A percentile compares a stretch with the other conserved stretches of the same genome.
Conservation (phyloP, 352 stramenopile species). For the Thraustochytrium sp. region DNA sequence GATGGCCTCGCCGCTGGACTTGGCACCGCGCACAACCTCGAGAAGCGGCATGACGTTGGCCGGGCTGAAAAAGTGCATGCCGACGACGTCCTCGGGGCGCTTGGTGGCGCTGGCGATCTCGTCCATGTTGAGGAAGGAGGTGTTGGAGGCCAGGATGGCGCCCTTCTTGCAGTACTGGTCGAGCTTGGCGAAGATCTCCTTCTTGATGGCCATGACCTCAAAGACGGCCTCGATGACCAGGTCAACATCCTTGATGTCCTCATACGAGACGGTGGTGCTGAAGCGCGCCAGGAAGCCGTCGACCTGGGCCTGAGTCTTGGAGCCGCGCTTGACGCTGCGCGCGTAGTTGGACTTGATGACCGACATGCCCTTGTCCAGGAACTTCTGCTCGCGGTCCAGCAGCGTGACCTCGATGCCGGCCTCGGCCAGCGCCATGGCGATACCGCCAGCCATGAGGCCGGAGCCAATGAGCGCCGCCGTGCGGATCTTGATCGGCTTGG, state of each 20-base stretch:
- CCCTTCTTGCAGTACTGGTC: slow-evolving; percentile 22
- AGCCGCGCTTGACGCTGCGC: slow-evolving; percentile 58
- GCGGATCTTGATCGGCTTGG: slow-evolving; percentile 74
- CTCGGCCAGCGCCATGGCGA: slow-evolving; percentile 87
- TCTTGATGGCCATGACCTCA: slow-evolving; percentile 92
- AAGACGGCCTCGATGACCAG: slow-evolving; percentile 94
- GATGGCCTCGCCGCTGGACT: slow-evolving; percentile 59
- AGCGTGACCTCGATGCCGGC: slow-evolving; percentile 74
- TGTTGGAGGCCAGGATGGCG: slow-evolving; percentile 41
- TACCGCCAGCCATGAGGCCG: slow-evolving; percentile 92
- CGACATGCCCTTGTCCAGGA: slow-evolving; percentile 59
- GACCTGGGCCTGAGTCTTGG: slow-evolving; percentile 52
- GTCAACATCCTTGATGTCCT: slow-evolving; percentile 66
- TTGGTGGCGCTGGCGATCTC: slow-evolving; percentile 40
- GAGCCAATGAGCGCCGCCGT: slow-evolving; percentile 86
- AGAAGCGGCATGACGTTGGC: slow-evolving; percentile 75
- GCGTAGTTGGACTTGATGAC: slow-evolving; percentile 65
- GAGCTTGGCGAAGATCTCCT: slow-evolving; percentile 54
- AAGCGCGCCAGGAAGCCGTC: slow-evolving; percentile 6
- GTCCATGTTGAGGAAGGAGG: slow-evolving; percentile 43
- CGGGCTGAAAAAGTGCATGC: slow-evolving; percentile 80
- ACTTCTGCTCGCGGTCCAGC: slow-evolving; percentile 65
- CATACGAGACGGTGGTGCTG: slow-evolving; percentile 11
- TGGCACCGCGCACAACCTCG: slow-evolving; percentile 64
- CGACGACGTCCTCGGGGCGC: slow-evolving; percentile 53